Evolutionary conservation across 257 asterid genomes (phyloP), one percentile per base, ranked within the genome.

Genomic region (Cynanchum wilfordii): DNA sequence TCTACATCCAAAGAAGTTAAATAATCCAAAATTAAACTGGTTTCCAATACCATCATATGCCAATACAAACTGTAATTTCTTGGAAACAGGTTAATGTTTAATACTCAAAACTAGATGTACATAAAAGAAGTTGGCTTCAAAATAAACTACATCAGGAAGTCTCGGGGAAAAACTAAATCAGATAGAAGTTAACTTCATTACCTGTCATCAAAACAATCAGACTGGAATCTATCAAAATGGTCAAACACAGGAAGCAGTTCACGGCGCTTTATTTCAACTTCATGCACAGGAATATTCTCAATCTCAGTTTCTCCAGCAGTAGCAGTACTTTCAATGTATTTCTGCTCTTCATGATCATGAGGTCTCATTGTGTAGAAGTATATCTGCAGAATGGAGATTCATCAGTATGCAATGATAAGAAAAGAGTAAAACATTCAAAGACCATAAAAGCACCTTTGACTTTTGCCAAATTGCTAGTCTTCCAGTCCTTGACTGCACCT

Each of bases 381-480:
- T 66, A 84, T 77, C 88, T 84, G 69, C 24, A 69, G 68, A 22
- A 38, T 66, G 65, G 30, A 47, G 44, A 69, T 17, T 15, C 24
- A 75, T 81, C 67, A 81, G 73, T 59, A 68, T 22, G 77, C 33
- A 30, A 51, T 57, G 30, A 57, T 47, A 50, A 63, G 40, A 64
- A 9, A 50, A 57, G 62, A 66, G 9, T 5, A 56, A 22, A 6
- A 30, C 17, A 49, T 27, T 57, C 27, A 42, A 54, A 10, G 63
- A 70, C 56, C 44, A 70, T 15, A 69, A 58, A 64, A 71, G 54
- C 68, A 84, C 88, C 88, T 84, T 82, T 30, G 88, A 84, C 76
- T 81, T 84, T 57, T 84, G 88, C 88, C 88, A 84, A 50, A 84
- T 75, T 50, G 88, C 86, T 54, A 72, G 73, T 79, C 86, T 81